phyloP scores from a whole-genome alignment of 768 basidiomycete species.

The Collybia mongolica region DNA sequence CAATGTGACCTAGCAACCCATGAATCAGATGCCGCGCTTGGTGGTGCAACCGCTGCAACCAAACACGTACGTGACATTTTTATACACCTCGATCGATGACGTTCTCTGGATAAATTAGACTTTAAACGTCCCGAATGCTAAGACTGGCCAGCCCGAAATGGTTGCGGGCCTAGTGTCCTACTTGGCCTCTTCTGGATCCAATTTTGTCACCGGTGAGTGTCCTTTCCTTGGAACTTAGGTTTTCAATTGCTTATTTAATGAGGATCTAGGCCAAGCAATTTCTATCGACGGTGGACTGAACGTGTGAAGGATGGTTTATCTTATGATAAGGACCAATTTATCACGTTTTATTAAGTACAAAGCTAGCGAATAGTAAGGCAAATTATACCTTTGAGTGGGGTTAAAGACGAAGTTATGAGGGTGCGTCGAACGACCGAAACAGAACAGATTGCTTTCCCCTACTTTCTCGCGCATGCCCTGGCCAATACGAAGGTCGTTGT shows the following conservation, averaged over 20 bases:
- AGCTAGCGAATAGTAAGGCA: background rate
- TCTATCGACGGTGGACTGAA: constrained; percentile 6
- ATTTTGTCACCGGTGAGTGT: constrained; percentile 29
- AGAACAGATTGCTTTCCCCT: constrained; percentile 17
- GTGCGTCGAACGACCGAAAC: constrained; percentile 19
- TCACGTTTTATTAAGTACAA: too few species aligned
- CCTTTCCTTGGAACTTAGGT: background rate
- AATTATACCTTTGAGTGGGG: constrained; percentile 14
- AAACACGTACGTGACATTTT: background rate
- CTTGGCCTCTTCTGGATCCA: constrained; percentile 30
- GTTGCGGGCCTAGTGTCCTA: constrained; percentile 33
- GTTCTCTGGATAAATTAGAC: too few species aligned
- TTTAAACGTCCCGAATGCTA: constrained; percentile 9
- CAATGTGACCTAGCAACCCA: background rate
- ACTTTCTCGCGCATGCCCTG: constrained; percentile 17
- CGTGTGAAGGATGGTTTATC: too few species aligned
- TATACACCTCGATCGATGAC: too few species aligned
- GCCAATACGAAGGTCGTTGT: constrained; percentile 20
- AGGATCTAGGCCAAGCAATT: constrained; percentile 8
- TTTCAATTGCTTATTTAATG: background rate
- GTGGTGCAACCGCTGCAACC: constrained; percentile 5
- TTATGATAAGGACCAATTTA: too few species aligned
- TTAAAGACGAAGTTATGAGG: constrained; percentile 14
- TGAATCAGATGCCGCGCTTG: background rate
- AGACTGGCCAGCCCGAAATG: constrained; percentile 27